Evolutionary conservation across 1,284 basidiomycete genomes (phyloP), one percentile per base, ranked within the genome.

Genomic region (Tilletia caries): DNA sequence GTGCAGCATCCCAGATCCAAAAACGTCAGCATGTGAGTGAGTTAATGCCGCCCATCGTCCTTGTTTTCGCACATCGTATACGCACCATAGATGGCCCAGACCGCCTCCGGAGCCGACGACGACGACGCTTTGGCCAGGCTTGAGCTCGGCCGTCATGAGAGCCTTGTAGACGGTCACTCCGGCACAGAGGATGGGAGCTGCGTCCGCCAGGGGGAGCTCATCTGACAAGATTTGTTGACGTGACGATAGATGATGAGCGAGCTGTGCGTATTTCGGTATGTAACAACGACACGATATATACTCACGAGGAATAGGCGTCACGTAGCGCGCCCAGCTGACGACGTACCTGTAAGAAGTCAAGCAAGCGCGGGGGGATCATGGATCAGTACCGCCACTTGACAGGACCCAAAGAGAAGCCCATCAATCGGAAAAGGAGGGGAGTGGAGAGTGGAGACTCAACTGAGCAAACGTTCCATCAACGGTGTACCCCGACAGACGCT

Each of bases 401-500:
- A 86, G 8, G 10, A 41, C 37, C 15, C 37, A 41, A 41, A 41
- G 37, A 15, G 37, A 2, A 1, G 15, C 37, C 8, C 15, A 15
- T 41, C 37, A 41, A n/a, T n/a, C n/a, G n/a, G n/a, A n/a, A n/a
- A n/a, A n/a, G n/a, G n/a, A n/a, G n/a, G n/a, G n/a, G n/a, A n/a
- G n/a, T n/a, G n/a, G n/a, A n/a, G n/a, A n/a, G n/a, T 41, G 25
- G 0, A 2, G 13, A 29, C 52, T 54, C 52, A n/a, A 54, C 52
- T 93, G 88, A 65, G 89, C 88, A 86, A 94, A 95, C 1, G 91
- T 91, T 68, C 93, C 93, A 77, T 93, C 89, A 68, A 90, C 87
- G 66, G 87, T 89, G 85, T 89, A 91, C 8, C 78, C 78, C 27
- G 79, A 73, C 46, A 64, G 71, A 70, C 73, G 44, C 12, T 67